Base-by-base conservation (phyloP, 2,329 filamentous ascomycete genomes). In the Trichophyton mentagrophytes region DNA sequence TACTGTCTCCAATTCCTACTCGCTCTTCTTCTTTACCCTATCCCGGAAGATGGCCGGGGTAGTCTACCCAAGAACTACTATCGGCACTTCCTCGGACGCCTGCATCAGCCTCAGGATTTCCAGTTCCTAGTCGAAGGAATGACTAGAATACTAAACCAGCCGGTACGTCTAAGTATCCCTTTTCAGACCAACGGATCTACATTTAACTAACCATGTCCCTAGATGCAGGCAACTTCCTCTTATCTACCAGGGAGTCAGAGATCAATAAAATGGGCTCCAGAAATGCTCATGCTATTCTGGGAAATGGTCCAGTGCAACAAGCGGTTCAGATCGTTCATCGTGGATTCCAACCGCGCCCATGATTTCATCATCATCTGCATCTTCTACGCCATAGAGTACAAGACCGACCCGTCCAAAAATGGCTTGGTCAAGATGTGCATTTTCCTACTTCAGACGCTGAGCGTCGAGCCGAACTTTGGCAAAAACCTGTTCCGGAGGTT, bases 231-330 rank as follows among this genome's bases (percentile, higher is more conserved):
- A 49, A 95, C 90, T 62, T 83, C 84, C 9, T 92, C 91, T 0
- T 96, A 96, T 71, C 83, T 96, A 1, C 90, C 92, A 0, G 89
- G 90, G 3, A 87, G 86, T 44, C 89, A 95, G 68, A 83, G 87
- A 56, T 83, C 87, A 0, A 79, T 89, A 59, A 89, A 89, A 69
- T 95, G 92, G 80, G 90, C 91, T 0, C 91, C 93, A 1, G 93
- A 99, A 74, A 95, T 95, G 77, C 85, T 97, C 60, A 93, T 96
- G 82, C 80, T 99, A 1, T 96, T 97, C 70, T 99, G 93, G 93
- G 93, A 99, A 76, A 85, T 90, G 42, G 84, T 93, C 3, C 93
- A 99, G 73, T 96, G 92, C 80, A 99, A 99, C 76, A 97, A 96
- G 75, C 83, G 92, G 62, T 99, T 99, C 76, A 83, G 93, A 36